Percentiles rank a stretch among this genome's conserved stretches.
Conservation (phyloP, 73 alveolate species). For the Paramecium sonneborni region DNA sequence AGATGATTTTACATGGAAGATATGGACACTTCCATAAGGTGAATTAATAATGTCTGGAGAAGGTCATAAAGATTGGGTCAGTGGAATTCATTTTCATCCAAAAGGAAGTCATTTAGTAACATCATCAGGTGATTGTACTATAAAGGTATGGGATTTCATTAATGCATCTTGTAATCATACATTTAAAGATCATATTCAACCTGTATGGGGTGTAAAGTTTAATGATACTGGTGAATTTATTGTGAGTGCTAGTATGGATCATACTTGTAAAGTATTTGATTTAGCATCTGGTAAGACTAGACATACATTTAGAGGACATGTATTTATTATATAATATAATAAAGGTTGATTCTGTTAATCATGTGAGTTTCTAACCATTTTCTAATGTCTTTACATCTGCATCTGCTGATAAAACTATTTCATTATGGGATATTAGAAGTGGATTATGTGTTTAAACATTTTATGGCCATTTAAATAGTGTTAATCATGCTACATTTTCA, state of each 20-base stretch:
- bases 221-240: conserved; percentile 86
- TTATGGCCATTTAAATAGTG: conserved; percentile 99
- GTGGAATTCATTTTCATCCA: conserved; percentile 98
- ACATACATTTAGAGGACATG: conserved; percentile 99
- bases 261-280: conserved; percentile 96
- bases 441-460: conserved; percentile 97
- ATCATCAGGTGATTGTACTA: conserved; percentile 98
- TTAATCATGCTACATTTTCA: conserved; percentile 92
- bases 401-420: conserved; percentile 98
- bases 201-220: conserved; percentile 91
- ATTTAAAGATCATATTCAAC: conserved; percentile 96
- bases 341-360: conserved; percentile 95
- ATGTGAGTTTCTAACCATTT: conserved; percentile 94
- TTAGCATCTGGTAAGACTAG: conserved; percentile 89
- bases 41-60: conserved; percentile 99
- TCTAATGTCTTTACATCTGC: conserved; percentile 96
- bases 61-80: conserved; percentile 99
- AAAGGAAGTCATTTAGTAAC: conserved; percentile 94
- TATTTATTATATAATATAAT: not conserved
- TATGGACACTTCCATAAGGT: conserved; percentile 70
- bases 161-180: conserved; percentile 98
- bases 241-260: conserved; percentile 97
- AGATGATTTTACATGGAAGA: conserved; percentile 99
- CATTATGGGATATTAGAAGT: conserved; percentile 99
- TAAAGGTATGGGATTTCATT: conserved; percentile 99